Evolutionary conservation across 768 basidiomycete genomes (phyloP), one percentile per base, ranked within the genome.

Genomic region (Lentinula edodes): DNA sequence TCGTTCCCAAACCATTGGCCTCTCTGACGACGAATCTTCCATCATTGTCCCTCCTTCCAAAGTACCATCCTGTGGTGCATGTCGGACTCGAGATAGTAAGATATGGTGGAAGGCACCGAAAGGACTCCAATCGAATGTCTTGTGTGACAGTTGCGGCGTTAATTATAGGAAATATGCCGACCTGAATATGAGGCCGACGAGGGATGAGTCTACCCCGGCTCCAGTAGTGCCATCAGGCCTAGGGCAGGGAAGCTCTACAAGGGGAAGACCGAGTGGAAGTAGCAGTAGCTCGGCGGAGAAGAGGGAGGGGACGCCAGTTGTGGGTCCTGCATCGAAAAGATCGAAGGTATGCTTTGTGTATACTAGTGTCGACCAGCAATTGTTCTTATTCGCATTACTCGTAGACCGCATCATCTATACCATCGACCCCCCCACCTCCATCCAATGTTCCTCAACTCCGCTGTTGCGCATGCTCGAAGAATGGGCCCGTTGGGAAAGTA

Each of bases 161-260:
- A 90, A 89, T 65, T 97, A 93, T 89, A 80, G 94, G 66, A 97
- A 95, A 74, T 97, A 97, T 70, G 94, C 92, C 0, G 93, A 95
- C 66, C 77, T 95, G 53, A 91, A 88, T 66, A 86, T 90, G 28
- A 80, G 90, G 45, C 86, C 87, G 8, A 61, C 86, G 18, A 82
- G 90, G 34, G 90, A 93, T 61, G 90, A 91, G 51, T 76, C 82
- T 0, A 67, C 35, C 8, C 12, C 53, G n/a, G 36, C 35, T 38
- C 18, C 36, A 15, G 20, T 23, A 5, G 20, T 82, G 1, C 76
- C 82, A 0, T 69, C 76, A 23, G 20, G 46, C 23, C 12, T n/a
- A 20, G 46, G 46, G 5, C 46, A 48, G n/a, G 46, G 46, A 23
- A 48, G 46, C 10, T 18, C 20, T 9, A 48, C 46, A 18, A 48